A percentile compares a stretch with the other conserved stretches of the same genome.
Evolutionary conservation across 208 protist species (phyloP).

Genomic region (Wallacemonas collosoma): DNA sequence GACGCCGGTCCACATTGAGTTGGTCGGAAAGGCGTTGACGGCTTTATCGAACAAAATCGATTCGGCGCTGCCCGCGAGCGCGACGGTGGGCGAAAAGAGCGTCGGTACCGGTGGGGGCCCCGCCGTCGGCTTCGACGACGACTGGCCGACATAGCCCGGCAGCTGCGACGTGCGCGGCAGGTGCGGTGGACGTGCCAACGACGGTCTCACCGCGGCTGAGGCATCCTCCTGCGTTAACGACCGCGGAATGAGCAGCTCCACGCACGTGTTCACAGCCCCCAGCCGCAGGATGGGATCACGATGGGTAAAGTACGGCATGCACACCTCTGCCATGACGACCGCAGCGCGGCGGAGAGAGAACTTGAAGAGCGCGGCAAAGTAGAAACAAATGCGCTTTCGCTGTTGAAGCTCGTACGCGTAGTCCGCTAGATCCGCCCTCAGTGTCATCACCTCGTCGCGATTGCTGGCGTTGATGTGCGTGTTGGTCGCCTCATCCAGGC

Average conservation of each 20-base stretch:
- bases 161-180: too few species aligned
- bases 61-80: constrained; percentile 7
- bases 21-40: not conserved
- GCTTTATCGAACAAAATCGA: constrained; percentile 5
- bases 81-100: not conserved
- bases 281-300: constrained; percentile 56
- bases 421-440: not conserved
- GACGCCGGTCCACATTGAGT: not conserved
- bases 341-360: constrained; percentile 57
- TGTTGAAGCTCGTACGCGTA: constrained; percentile 13
- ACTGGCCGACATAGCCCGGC: not conserved
- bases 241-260: constrained; percentile 41
- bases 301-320: constrained; percentile 71
- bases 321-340: constrained; percentile 66
- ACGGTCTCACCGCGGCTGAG: not conserved
- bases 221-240: constrained; percentile 17
- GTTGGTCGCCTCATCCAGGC: not conserved
- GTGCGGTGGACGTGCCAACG: too few species aligned
- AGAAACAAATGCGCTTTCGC: constrained; percentile 69
- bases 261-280: constrained; percentile 64
- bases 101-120: not conserved
- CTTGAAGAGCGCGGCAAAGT: constrained; percentile 52
- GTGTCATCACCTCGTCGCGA: constrained; percentile 16
- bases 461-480: not conserved
- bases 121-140: not conserved